A percentile compares a stretch with the other conserved stretches of the same genome.
phyloP scores from a whole-genome alignment of 441 rosid genomes.

The Erodium moschatum region DNA sequence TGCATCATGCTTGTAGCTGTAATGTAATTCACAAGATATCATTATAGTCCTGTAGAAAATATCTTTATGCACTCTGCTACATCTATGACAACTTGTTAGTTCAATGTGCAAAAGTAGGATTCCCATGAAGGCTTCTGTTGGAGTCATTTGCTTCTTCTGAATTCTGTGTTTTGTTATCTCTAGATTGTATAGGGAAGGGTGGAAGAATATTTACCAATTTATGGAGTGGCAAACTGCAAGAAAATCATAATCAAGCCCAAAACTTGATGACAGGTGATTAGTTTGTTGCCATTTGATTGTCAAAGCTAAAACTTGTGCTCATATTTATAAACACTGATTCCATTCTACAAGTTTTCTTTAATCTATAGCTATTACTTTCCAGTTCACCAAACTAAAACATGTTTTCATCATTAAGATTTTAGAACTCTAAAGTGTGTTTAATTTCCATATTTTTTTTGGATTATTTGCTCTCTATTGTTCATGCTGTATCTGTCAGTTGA shows the following conservation, averaged over 20 bases:
- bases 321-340: neutral
- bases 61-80: neutral
- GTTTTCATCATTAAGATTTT: neutral
- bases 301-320: neutral
- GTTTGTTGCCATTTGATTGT: neutral
- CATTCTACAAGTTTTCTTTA: neutral
- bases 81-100: neutral
- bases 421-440: too few relatives aligned
- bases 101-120: neutral
- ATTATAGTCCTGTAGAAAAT: neutral
- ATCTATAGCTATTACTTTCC: conserved; percentile 2
- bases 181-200: conserved; percentile 27
- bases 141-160: neutral
- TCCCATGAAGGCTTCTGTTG: neutral
- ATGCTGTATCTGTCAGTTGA: too few relatives aligned
- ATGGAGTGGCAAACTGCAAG: conserved; percentile 26
- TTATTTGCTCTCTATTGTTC: too few relatives aligned
- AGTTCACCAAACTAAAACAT: conserved; percentile 1
- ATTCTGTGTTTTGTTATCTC: neutral
- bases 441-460: too few relatives aligned
- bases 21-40: neutral
- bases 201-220: conserved; percentile 28
- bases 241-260: conserved; percentile 24
- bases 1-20: neutral
- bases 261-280: conserved; percentile 32